Evolutionary conservation across 2,329 filamentous ascomycete species (phyloP).

Genomic region (Pseudogymnoascus sp.): DNA sequence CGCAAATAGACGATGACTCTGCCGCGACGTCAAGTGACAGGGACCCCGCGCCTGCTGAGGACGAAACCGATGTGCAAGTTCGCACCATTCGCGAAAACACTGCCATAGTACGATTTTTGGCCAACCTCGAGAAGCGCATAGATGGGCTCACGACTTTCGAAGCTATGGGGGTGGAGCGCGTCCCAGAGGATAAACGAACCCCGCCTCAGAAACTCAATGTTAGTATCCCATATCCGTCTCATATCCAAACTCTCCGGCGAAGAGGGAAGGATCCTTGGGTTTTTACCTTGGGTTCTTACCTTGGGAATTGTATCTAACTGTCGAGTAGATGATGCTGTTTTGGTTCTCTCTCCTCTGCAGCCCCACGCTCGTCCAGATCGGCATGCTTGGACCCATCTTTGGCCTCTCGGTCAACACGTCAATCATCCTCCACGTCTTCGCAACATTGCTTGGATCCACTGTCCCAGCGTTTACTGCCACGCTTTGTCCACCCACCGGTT

Average conservation of each 20-base stretch:
- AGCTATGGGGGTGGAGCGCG: conserved; percentile 11
- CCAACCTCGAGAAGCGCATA: conserved; percentile 7
- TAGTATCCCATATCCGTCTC: background rate
- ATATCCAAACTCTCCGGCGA: background rate
- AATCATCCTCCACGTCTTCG: conserved; percentile 23
- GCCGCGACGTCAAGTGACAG: background rate
- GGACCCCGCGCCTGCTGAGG: background rate
- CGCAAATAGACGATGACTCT: conserved; percentile 7
- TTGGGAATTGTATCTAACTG: background rate
- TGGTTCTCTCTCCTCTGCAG: conserved; percentile 15
- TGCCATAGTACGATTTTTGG: conserved; percentile 4
- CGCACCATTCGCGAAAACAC: conserved; percentile 4
- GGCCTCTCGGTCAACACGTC: conserved; percentile 23
- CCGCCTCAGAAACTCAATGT: conserved; percentile 13
- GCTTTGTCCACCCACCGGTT: conserved; percentile 18
- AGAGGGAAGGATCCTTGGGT: no score
- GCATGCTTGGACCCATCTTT: conserved; percentile 24
- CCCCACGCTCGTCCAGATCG: conserved; percentile 18
- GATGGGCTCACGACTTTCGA: conserved; percentile 2
- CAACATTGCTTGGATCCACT: conserved; percentile 20
- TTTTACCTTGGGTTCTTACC: background rate
- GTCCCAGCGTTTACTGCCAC: conserved; percentile 18
- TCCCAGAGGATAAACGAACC: conserved; percentile 7
- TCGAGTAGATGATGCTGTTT: conserved; percentile 5
- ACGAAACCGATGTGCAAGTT: background rate